Conservation (phyloP, 2,329 filamentous ascomycete species). For the Neoscytalidium dimidiatum region DNA sequence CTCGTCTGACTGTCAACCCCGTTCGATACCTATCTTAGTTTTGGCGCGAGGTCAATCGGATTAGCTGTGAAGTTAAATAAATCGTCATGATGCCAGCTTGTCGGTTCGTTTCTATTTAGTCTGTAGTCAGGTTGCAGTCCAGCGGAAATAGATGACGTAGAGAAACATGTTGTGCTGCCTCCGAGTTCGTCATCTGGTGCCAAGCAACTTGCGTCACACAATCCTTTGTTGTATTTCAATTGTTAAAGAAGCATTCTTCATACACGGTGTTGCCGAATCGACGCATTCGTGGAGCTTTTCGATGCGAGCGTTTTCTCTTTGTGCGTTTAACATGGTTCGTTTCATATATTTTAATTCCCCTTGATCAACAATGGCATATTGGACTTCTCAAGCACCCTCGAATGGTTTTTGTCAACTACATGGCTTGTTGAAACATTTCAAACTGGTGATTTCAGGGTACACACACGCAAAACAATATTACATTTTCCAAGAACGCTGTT, state of each 20-base stretch:
- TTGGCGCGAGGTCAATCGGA: constrained; percentile 15
- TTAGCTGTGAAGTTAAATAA: constrained; percentile 9
- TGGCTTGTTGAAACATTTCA: no score
- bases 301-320: constrained; percentile 1
- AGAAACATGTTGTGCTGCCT: background rate
- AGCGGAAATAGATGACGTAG: background rate
- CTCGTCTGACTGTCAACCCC: constrained; percentile 11
- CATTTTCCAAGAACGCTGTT: no score
- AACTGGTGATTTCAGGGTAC: no score
- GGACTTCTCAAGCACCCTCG: background rate
- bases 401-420: no score
- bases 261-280: background rate
- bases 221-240: constrained; percentile 9
- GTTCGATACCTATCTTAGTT: constrained; percentile 20
- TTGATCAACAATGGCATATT: background rate
- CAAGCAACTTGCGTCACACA: background rate
- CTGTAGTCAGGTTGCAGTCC: background rate
- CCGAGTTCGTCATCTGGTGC: background rate
- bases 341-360: background rate
- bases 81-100: background rate
- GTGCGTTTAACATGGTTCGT: background rate
- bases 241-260: background rate
- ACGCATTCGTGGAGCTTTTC: background rate
- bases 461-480: no score
- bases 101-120: background rate